phyloP scores from a whole-genome alignment of 2,329 filamentous ascomycete species.

The Talaromyces piceae region DNA sequence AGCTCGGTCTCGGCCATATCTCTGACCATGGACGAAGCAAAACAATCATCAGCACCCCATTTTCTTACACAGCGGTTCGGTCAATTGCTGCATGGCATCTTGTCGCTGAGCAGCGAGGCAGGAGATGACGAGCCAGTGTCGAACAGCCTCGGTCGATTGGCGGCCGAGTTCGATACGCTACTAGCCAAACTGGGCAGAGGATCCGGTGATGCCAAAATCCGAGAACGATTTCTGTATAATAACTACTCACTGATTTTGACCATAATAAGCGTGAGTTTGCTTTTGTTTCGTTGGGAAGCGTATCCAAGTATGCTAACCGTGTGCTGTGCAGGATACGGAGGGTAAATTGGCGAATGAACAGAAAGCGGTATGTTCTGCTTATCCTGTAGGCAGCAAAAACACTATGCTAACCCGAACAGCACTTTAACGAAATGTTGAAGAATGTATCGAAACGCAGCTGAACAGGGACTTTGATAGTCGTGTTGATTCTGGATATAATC shows the following conservation, averaged over 20 bases:
- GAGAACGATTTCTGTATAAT: slow-evolving; percentile 84
- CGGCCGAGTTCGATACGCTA: slow-evolving; percentile 76
- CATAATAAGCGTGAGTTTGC: slow-evolving; percentile 61
- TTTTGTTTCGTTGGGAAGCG: neutral
- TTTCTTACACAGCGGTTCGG: slow-evolving; percentile 92
- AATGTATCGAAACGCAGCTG: slow-evolving; percentile 25
- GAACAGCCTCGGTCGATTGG: slow-evolving; percentile 67
- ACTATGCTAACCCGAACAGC: slow-evolving; percentile 21
- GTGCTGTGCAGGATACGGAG: slow-evolving; percentile 34
- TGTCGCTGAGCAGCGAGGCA: slow-evolving; percentile 77
- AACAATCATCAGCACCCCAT: slow-evolving; percentile 61
- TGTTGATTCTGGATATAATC: slow-evolving; percentile 1
- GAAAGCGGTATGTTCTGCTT: slow-evolving; percentile 40
- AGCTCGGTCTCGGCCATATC: slow-evolving; percentile 47
- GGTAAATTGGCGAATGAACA: slow-evolving; percentile 57
- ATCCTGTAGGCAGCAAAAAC: neutral
- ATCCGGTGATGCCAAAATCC: slow-evolving; percentile 66
- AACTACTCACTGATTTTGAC: slow-evolving; percentile 94
- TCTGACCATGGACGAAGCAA: slow-evolving; percentile 43
- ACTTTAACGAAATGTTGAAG: slow-evolving; percentile 35
- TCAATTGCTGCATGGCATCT: slow-evolving; percentile 78
- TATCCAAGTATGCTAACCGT: slow-evolving; percentile 11
- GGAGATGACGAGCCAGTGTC: slow-evolving; percentile 91
- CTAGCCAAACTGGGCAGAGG: slow-evolving; percentile 72
- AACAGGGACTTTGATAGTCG: slow-evolving; percentile 7